phyloP scores from a whole-genome alignment of 257 asterid species.

The Rauvolfia tetraphylla region DNA sequence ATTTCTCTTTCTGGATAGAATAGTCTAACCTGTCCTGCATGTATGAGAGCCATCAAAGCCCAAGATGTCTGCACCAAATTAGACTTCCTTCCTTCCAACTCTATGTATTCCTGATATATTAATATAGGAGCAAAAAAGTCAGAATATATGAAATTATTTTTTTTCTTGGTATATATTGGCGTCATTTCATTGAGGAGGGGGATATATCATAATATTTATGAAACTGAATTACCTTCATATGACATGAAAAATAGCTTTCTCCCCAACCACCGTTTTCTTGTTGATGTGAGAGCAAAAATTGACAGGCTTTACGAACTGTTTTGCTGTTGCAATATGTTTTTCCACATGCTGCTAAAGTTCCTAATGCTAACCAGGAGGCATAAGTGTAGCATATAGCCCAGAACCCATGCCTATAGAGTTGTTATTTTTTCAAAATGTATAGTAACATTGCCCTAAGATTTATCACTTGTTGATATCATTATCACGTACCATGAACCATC shows the following conservation, averaged over 20 bases:
- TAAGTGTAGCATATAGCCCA: slow-evolving; percentile 90
- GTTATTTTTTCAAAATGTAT: not conserved
- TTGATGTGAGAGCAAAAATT: slow-evolving; percentile 55
- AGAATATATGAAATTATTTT: not conserved
- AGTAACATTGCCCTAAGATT: too few relatives aligned
- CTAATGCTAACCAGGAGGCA: slow-evolving; percentile 77
- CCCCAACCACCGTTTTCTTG: slow-evolving; percentile 84
- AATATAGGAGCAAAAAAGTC: not conserved
- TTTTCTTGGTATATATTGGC: not conserved
- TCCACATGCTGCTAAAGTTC: slow-evolving; percentile 66
- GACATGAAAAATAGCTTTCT: slow-evolving; percentile 81
- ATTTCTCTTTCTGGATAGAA: not conserved
- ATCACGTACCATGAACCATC: slow-evolving; percentile 75
- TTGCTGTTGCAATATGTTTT: too few relatives aligned
- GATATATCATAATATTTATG: not conserved
- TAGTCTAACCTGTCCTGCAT: too few relatives aligned
- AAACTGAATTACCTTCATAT: slow-evolving; percentile 45
- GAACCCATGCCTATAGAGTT: slow-evolving; percentile 55
- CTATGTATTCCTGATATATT: slow-evolving; percentile 51
- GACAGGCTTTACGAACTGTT: slow-evolving; percentile 50
- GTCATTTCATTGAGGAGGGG: not conserved
- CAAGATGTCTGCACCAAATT: slow-evolving; percentile 82
- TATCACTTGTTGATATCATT: not conserved
- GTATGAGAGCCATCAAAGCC: slow-evolving; percentile 76
- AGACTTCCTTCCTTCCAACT: slow-evolving; percentile 52